Conservation (phyloP, 768 basidiomycete genomes). For the Epithele typhae region DNA sequence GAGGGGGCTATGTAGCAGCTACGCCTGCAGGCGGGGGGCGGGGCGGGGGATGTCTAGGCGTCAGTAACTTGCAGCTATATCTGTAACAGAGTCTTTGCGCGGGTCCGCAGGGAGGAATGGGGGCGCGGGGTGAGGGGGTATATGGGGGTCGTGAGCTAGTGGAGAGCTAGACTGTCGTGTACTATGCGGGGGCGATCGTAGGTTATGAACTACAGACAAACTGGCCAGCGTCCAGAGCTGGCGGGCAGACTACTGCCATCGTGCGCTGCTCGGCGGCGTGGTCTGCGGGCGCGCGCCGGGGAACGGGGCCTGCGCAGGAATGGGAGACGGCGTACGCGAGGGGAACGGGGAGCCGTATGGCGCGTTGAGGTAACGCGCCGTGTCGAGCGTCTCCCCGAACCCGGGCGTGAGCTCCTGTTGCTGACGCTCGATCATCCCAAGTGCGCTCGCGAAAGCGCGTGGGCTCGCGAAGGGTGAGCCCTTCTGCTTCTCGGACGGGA, state of each 20-base stretch:
- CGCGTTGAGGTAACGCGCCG: conserved; percentile 42
- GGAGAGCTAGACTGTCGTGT: conserved; percentile 16
- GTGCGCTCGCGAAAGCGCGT: conserved; percentile 44
- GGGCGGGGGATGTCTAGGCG: conserved; percentile 10
- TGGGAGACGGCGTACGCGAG: conserved; percentile 44
- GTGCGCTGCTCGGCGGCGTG: conserved; percentile 15
- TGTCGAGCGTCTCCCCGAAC: conserved; percentile 38
- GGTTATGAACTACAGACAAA: no score
- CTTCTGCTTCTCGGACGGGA: conserved; percentile 39
- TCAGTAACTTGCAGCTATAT: no score
- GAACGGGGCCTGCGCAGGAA: conserved; percentile 21
- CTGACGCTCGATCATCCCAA: conserved; percentile 28
- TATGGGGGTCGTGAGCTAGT: neutral
- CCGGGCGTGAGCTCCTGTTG: conserved; percentile 21
- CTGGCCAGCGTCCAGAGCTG: no score
- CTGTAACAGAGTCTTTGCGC: conserved; percentile 9
- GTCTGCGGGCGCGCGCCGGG: conserved; percentile 6
- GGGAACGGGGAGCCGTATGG: conserved; percentile 48
- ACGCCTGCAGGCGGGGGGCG: no score
- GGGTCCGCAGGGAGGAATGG: no score
- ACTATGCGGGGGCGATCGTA: neutral
- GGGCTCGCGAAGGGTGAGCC: conserved; percentile 47
- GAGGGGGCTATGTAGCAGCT: no score
- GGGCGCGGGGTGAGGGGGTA: no score
- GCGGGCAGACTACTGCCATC: conserved; percentile 21